phyloP scores from a whole-genome alignment of 192 early-diverging fungal species.

The Podila horticola region DNA sequence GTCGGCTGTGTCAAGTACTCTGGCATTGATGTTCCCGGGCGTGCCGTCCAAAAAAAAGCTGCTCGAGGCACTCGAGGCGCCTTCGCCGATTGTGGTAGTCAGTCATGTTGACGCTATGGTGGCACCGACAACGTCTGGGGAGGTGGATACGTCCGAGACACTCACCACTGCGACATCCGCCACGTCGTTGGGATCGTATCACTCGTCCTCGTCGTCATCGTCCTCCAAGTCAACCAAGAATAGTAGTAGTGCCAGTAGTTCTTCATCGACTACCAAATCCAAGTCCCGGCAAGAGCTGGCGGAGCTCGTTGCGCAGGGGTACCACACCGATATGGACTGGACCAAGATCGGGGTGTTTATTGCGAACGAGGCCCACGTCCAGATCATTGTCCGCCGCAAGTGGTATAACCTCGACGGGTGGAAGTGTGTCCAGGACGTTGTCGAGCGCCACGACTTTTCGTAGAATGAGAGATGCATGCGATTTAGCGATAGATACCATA shows the following conservation, averaged over 20 bases:
- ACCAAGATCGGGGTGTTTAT: slow-evolving; percentile 58
- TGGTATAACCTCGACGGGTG: slow-evolving; percentile 56
- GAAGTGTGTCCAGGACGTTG: slow-evolving; percentile 53
- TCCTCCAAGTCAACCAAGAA: slow-evolving; percentile 6
- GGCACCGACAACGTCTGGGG: background rate
- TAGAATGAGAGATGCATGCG: slow-evolving; percentile 7
- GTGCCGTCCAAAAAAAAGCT: slow-evolving; percentile 28
- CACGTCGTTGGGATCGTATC: background rate
- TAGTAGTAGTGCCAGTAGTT: too few relatives aligned
- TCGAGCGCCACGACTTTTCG: slow-evolving; percentile 46
- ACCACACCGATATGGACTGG: slow-evolving; percentile 56
- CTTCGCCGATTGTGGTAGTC: slow-evolving; percentile 47
- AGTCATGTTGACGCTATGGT: slow-evolving; percentile 18
- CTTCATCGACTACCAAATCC: background rate
- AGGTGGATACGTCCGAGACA: background rate
- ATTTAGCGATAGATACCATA: too few relatives aligned
- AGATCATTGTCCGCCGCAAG: slow-evolving; percentile 57
- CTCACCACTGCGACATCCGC: background rate
- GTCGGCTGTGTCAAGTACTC: slow-evolving; percentile 11
- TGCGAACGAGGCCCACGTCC: slow-evolving; percentile 53
- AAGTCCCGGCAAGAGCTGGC: slow-evolving; percentile 28
- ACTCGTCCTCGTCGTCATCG: background rate
- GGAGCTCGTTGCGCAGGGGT: slow-evolving; percentile 38
- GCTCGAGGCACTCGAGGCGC: background rate
- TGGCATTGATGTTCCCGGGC: slow-evolving; percentile 20